Conservation (phyloP, 805 yeast genomes). For the Kuraishia cidri region DNA sequence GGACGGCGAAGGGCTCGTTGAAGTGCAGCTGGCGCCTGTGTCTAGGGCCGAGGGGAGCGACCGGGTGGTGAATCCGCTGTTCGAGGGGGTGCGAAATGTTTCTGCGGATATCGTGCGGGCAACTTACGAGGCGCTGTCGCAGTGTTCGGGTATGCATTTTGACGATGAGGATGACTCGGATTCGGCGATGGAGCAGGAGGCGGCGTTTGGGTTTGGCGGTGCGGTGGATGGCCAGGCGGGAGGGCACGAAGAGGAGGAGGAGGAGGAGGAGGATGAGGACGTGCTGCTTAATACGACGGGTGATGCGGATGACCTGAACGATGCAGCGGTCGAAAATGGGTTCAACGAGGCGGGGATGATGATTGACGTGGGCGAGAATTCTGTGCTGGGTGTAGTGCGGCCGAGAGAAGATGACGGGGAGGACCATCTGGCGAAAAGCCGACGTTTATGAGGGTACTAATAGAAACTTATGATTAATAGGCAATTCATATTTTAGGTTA, state of each 20-base stretch:
- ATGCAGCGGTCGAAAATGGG: constrained; percentile 17
- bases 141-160: constrained; percentile 27
- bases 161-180: constrained; percentile 12
- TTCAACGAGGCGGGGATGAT: constrained; percentile 15
- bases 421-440: constrained; percentile 9
- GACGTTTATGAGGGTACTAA: no score
- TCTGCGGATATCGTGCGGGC: constrained; percentile 2
- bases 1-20: constrained; percentile 1
- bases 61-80: not conserved
- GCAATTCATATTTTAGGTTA: no score
- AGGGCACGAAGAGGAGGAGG: no score
- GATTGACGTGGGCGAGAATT: constrained; percentile 9
- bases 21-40: not conserved
- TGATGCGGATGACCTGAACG: constrained; percentile 17
- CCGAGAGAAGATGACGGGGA: constrained; percentile 6
- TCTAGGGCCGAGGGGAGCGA: not conserved
- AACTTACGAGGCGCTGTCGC: constrained; percentile 23
- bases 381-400: constrained; percentile 11
- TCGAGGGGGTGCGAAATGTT: constrained; percentile 1
- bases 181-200: not conserved
- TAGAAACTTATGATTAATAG: no score
- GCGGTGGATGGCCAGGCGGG: no score
- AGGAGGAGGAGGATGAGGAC: constrained; percentile 2
- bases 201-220: constrained; percentile 1
- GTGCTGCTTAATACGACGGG: constrained; percentile 6